Conservation (phyloP, 495 filamentous ascomycete species). For the Talaromyces proteolyticus region DNA sequence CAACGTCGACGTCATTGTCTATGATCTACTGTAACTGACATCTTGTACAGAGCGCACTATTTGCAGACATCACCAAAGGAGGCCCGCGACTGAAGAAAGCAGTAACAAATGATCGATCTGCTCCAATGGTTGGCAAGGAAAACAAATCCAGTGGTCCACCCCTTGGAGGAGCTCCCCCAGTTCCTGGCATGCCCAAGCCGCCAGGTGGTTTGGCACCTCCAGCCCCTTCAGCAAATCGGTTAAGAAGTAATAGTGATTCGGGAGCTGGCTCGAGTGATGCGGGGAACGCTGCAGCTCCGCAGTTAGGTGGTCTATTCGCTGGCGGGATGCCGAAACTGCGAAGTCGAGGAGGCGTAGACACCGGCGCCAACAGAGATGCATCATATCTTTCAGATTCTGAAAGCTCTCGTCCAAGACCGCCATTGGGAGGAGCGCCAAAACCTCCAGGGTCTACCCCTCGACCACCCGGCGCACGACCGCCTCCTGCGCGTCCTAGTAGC, state of each 20-base stretch:
- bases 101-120: slow-evolving; percentile 92
- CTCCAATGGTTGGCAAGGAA: slow-evolving; percentile 58
- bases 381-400: slow-evolving; percentile 80
- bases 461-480: slow-evolving; percentile 49
- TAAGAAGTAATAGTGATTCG: slow-evolving; percentile 78
- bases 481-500: slow-evolving; percentile 50
- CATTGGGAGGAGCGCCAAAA: slow-evolving; percentile 46
- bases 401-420: slow-evolving; percentile 33
- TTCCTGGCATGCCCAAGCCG: slow-evolving; percentile 62
- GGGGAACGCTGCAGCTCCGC: slow-evolving; percentile 56
- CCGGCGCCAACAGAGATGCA: slow-evolving; percentile 72
- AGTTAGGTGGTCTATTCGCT: slow-evolving; percentile 84
- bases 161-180: slow-evolving; percentile 70
- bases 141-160: slow-evolving; percentile 52
- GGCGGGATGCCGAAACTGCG: slow-evolving; percentile 93
- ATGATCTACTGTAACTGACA: slow-evolving; percentile 17
- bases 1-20: slow-evolving; percentile 11
- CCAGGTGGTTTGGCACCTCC: slow-evolving; percentile 72
- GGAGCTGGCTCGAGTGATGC: slow-evolving; percentile 31
- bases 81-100: slow-evolving; percentile 69
- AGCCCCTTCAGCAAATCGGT: slow-evolving; percentile 56
- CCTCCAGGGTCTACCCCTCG: slow-evolving; percentile 57
- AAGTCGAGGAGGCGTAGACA: slow-evolving; percentile 85
- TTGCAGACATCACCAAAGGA: slow-evolving; percentile 85
- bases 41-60: slow-evolving; percentile 67